Base-by-base conservation (phyloP, 129 eudicot species). In the Centella asiatica region DNA sequence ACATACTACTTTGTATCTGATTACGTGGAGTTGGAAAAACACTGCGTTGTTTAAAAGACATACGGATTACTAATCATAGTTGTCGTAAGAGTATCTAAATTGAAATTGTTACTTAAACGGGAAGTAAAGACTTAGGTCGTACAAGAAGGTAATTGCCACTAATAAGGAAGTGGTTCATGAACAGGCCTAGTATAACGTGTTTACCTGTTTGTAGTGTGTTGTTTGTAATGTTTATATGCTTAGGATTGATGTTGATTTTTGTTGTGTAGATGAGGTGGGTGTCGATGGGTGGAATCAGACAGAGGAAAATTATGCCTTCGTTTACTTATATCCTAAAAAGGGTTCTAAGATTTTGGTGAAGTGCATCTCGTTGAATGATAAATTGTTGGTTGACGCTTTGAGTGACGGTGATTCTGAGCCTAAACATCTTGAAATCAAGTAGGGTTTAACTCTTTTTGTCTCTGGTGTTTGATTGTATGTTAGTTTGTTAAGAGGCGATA, bases 241-340 rank as follows among this genome's bases (percentile, higher is more conserved):
- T 14, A 5, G 14, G 0, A 36, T 54, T 28, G 50, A 46, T 29
- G 2, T 4, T 73, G 20, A 67, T 65, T 40, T 69, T 44, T 34
- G 66, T 48, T 70, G 61, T 12, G n/a, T 64, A 86, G 95, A 84
- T 57, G 98, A 90, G 64, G 95, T 82, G 4, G 90, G 84, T 0
- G 64, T 92, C 22, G 95, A 87, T 18, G 73, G 79, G 1, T 92
- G 98, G 98, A 82, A 92, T 58, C 90, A 77, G 47, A 57, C 75
- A 15, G 90, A 84, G n/a, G 98, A 87, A 19, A 76, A 80, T 25
- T 92, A 92, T 24, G 95, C 83, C 0, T 92, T 92, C 44, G 80
- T 92, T 2, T 92, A 92, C 55, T 68, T 80, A 0, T 79, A 76
- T 33, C 85, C 89, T 26, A 70, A 77, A 19, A 67, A 74, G 67